These are phyloP conservation scores for Mycena albidolilacea DNA, from an alignment of 768 basidiomycete species.

Conservation along the genomic window DNA sequence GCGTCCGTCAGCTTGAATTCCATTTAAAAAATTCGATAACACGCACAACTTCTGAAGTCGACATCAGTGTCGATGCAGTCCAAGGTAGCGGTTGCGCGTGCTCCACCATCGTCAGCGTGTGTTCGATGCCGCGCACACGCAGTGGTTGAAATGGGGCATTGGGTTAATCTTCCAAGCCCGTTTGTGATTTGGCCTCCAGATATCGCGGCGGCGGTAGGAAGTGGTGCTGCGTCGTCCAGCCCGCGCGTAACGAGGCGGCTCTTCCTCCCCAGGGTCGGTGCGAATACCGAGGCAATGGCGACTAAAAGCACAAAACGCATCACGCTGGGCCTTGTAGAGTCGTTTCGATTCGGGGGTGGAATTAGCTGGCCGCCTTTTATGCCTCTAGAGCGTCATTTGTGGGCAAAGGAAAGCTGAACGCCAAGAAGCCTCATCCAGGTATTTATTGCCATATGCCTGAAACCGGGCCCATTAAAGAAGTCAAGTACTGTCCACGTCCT, in stretches of 20 bases:
- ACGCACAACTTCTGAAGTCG: slow-evolving; percentile 26
- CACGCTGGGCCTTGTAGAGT: background rate
- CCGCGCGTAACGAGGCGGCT: slow-evolving; percentile 27
- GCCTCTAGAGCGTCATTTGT: background rate
- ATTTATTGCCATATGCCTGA: background rate
- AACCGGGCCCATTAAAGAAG: background rate
- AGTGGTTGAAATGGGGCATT: slow-evolving; percentile 2
- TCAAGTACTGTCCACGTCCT: background rate
- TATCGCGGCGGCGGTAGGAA: background rate
- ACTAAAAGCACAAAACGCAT: background rate
- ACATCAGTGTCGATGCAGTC: slow-evolving; percentile 20
- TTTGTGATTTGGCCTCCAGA: background rate
- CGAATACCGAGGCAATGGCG: background rate
- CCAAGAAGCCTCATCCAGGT: background rate
- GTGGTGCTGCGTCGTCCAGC: background rate
- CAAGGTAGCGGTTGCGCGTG: background rate
- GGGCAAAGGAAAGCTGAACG: background rate
- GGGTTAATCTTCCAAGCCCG: background rate
- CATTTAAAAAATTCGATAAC: background rate
- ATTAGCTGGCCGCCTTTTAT: background rate
- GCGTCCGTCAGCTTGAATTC: background rate
- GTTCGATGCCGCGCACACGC: slow-evolving; percentile 9
- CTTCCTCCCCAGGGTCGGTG: background rate
- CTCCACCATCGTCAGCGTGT: background rate
- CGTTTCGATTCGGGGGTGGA: background rate